Percentiles rank a stretch among this genome's conserved stretches.
These are phyloP conservation scores for Leccinum proximum DNA, from an alignment of 1,284 basidiomycete genomes.

Conservation along the genomic window DNA sequence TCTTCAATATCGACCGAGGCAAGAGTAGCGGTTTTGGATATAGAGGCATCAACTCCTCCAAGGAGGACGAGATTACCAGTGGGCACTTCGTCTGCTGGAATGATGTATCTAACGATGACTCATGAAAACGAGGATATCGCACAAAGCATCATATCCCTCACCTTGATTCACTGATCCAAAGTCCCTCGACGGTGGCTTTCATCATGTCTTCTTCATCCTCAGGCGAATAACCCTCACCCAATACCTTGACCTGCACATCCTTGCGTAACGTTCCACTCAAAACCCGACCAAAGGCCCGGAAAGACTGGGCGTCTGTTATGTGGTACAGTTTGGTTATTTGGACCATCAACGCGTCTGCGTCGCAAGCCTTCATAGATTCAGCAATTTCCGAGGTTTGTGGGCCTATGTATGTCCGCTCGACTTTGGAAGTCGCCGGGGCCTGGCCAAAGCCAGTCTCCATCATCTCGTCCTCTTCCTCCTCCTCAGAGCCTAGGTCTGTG, in stretches of 20 bases:
- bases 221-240: slow-evolving; percentile 95
- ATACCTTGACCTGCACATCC: slow-evolving; percentile 89
- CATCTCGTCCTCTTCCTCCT: slow-evolving; percentile 68
- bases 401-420: slow-evolving; percentile 84
- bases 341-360: slow-evolving; percentile 86
- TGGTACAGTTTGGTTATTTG: slow-evolving; percentile 95
- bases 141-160: slow-evolving; percentile 32
- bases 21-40: slow-evolving; percentile 94
- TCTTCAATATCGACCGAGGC: slow-evolving; percentile 72
- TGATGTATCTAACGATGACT: slow-evolving; percentile 68
- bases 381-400: slow-evolving; percentile 81
- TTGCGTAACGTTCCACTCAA: slow-evolving; percentile 88
- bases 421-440: slow-evolving; percentile 62
- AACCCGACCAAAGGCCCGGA: slow-evolving; percentile 94
- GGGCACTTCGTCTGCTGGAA: slow-evolving; percentile 85
- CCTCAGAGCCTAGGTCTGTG: slow-evolving; percentile 88
- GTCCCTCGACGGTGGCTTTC: slow-evolving; percentile 79
- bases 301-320: slow-evolving; percentile 93
- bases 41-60: slow-evolving; percentile 91
- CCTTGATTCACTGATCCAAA: slow-evolving; percentile 92
- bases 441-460: slow-evolving; percentile 47
- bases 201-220: slow-evolving; percentile 99
- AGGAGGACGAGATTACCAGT: slow-evolving; percentile 94
- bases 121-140: slow-evolving; percentile 12
- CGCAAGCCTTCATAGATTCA: slow-evolving; percentile 78